Evolutionary conservation across 2,329 filamentous ascomycete genomes (phyloP).

Genomic region (Phaeosphaeriaceae sp.): DNA sequence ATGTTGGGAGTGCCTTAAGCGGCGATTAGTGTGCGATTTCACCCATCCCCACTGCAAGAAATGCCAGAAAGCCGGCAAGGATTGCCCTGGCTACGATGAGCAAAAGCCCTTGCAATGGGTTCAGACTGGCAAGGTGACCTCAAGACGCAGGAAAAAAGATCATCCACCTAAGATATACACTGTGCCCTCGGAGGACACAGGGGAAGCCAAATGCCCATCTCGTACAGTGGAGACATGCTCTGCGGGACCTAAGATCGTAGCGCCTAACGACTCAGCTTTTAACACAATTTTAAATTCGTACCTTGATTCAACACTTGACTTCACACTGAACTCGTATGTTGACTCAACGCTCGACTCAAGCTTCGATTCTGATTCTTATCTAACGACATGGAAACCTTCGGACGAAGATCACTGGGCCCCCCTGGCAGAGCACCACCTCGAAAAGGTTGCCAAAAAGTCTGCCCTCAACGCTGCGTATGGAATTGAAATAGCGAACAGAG

Average conservation of each 20-base stretch:
- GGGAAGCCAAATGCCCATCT: neutral
- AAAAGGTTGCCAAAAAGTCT: slow-evolving; percentile 3
- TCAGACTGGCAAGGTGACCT: slow-evolving; percentile 36
- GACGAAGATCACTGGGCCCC: too few relatives aligned
- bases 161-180: slow-evolving; percentile 17
- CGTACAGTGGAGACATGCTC: neutral
- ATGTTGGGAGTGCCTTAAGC: slow-evolving; percentile 44
- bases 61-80: slow-evolving; percentile 34
- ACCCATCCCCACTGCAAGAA: slow-evolving; percentile 41
- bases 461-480: slow-evolving; percentile 1
- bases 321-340: too few relatives aligned
- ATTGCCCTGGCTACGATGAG: slow-evolving; percentile 42
- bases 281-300: too few relatives aligned
- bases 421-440: neutral
- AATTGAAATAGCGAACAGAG: slow-evolving; percentile 6
- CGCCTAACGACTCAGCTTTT: neutral
- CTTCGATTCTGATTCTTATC: too few relatives aligned
- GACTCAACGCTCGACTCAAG: too few relatives aligned
- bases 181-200: neutral
- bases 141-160: slow-evolving; percentile 28
- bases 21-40: slow-evolving; percentile 42
- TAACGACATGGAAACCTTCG: too few relatives aligned
- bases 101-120: slow-evolving; percentile 44
- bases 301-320: too few relatives aligned
- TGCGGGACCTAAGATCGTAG: neutral